phyloP scores from a whole-genome alignment of 1,284 basidiomycete genomes.

The Boletus semigastroideus region DNA sequence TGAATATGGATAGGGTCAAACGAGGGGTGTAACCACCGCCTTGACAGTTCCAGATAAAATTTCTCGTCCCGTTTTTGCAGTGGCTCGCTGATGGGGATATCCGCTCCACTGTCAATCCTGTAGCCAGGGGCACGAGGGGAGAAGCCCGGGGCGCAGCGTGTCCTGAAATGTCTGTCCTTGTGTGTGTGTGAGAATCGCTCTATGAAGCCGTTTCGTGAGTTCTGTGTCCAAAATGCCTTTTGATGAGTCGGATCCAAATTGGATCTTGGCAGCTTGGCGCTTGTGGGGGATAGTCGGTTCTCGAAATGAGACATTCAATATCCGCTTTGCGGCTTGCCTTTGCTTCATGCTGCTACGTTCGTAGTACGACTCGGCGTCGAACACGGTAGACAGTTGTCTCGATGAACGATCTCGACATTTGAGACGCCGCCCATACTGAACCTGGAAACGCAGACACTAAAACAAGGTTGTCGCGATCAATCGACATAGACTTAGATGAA shows the following conservation, averaged over 20 bases:
- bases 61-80: background rate
- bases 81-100: background rate
- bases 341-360: too few relatives aligned
- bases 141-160: background rate
- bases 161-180: background rate
- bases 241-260: conserved; percentile 4
- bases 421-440: conserved; percentile 3
- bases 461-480: conserved; percentile 12
- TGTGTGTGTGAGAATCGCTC: conserved; percentile 6
- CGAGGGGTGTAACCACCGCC: conserved; percentile 2
- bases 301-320: conserved; percentile 9
- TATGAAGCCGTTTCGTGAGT: conserved; percentile 3
- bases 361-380: conserved; percentile 2
- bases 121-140: background rate
- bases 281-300: conserved; percentile 1
- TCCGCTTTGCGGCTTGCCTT: conserved; percentile 22
- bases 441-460: conserved; percentile 3
- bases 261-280: conserved; percentile 1
- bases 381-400: background rate
- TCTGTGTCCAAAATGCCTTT: conserved; percentile 6
- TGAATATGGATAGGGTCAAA: background rate
- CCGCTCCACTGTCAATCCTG: conserved; percentile 1
- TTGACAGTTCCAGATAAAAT: background rate
- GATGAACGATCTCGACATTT: background rate
- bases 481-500: conserved; percentile 12